Conservation (phyloP, 73 alveolate genomes). For the Paramecium octaurelia region DNA sequence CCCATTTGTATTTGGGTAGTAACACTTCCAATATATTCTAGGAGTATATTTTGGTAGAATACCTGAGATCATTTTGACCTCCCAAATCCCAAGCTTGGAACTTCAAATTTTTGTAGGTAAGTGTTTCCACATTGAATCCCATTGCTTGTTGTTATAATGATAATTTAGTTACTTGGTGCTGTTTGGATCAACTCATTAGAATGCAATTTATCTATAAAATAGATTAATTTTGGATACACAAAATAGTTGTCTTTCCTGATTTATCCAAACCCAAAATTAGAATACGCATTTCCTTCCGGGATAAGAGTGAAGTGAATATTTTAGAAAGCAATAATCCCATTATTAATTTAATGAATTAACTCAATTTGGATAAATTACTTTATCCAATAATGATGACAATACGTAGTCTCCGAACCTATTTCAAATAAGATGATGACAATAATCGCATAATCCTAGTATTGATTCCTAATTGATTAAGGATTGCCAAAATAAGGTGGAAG, state of each 20-base stretch:
- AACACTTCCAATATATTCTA: constrained; percentile 86
- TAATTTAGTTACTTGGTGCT: constrained; percentile 65
- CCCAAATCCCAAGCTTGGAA: constrained; percentile 86
- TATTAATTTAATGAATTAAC: not conserved
- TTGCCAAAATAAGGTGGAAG: not conserved
- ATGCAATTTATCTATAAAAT: constrained; percentile 62
- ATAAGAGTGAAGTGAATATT: constrained; percentile 72
- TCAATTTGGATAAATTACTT: not conserved
- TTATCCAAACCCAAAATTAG: constrained; percentile 83
- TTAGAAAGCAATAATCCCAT: constrained; percentile 84
- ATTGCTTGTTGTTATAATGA: constrained; percentile 59
- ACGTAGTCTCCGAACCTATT: not conserved
- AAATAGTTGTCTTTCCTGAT: constrained; percentile 87
- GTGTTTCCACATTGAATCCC: constrained; percentile 85
- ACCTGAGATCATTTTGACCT: constrained; percentile 81
- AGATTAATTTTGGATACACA: constrained; percentile 53
- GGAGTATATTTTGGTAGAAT: not conserved
- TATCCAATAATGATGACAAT: not conserved
- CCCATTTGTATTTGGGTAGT: constrained; percentile 85
- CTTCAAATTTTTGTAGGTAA: constrained; percentile 76
- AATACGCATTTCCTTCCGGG: constrained; percentile 73
- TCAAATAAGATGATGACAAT: not conserved
- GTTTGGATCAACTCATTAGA: constrained; percentile 71
- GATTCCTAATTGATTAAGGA: not conserved
- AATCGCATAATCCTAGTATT: not conserved